Base-by-base conservation (phyloP, 2,329 filamentous ascomycete genomes). In the Didymella glomerata region DNA sequence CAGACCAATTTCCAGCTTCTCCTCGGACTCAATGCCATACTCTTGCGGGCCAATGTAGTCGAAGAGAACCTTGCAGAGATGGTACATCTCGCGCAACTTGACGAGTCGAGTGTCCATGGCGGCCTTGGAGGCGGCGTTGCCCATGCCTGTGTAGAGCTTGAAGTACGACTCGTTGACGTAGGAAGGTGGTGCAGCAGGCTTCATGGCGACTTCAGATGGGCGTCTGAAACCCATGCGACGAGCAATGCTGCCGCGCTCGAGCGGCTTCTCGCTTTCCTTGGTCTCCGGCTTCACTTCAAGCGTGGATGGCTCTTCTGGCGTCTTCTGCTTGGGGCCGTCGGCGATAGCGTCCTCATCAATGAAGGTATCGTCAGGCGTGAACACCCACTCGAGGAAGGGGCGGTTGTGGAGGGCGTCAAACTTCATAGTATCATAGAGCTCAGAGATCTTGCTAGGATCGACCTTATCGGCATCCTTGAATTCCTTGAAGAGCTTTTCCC, bases 341-440 rank as follows among this genome's bases (percentile, higher is more conserved):
- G 69, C 69, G 7, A 77, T 28, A 1, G 73, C 65, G 7, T 79
- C 74, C 51, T 94, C 90, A 53, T 90, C 90, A 11, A 94, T 81
- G 79, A 96, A 91, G 58, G 83, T 84, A 69, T 87, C 88, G 32
- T 91, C 89, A 1, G 95, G 95, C 16, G 93, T 96, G 69, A 99
- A 99, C 0, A 97, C 90, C 92, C 95, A 98, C 77, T 99, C 95
- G 4, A 99, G 82, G 71, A 99, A 99, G 63, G 93, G 92, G 2
- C 95, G 88, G 74, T 99, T 99, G 78, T 99, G 96, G 14, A 99
- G 83, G 1, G 95, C 95, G 76, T 99, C 95, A 65, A 98, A 99
- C 78, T 99, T 99, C 95, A 99, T 98, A 20, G 94, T 98, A 77
- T 99, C 95, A 76, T 99, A 99, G 2, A 99, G 85, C 80, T 99